These are phyloP conservation scores for Isabelozyma gotoi DNA, from an alignment of 805 yeast genomes.

Conservation along the genomic window DNA sequence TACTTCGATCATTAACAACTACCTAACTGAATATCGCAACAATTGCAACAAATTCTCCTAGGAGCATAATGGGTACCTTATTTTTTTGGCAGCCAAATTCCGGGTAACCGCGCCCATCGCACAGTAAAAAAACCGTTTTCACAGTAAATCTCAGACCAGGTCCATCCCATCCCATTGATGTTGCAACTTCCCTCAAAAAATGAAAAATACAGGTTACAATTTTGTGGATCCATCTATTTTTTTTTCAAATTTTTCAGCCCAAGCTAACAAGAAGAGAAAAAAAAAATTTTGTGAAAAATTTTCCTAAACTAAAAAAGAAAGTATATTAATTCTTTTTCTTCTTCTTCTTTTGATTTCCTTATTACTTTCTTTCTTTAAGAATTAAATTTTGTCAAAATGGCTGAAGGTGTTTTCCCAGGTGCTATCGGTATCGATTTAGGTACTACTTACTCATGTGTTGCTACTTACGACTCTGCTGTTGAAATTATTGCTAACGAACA, in stretches of 20 bases:
- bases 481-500: conserved; percentile 52
- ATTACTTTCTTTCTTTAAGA: conserved; percentile 6
- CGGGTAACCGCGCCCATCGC: neutral
- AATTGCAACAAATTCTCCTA: neutral
- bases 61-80: too few relatives aligned
- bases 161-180: neutral
- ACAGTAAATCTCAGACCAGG: neutral
- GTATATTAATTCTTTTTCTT: conserved; percentile 3
- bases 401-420: conserved; percentile 99
- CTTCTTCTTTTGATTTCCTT: conserved; percentile 1
- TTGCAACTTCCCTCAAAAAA: neutral
- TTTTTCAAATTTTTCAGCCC: neutral
- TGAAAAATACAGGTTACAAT: neutral
- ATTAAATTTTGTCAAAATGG: conserved; percentile 49
- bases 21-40: neutral
- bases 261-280: conserved; percentile 2
- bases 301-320: conserved; percentile 5
- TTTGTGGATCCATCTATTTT: neutral
- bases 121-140: too few relatives aligned
- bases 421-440: conserved; percentile 56
- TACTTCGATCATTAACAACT: neutral
- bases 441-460: conserved; percentile 53
- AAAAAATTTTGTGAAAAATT: conserved; percentile 8
- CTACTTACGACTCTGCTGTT: conserved; percentile 49
- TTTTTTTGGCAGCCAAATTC: neutral